Evolutionary conservation across 2,329 filamentous ascomycete species (phyloP).

Genomic region (Calonectria pteridis): DNA sequence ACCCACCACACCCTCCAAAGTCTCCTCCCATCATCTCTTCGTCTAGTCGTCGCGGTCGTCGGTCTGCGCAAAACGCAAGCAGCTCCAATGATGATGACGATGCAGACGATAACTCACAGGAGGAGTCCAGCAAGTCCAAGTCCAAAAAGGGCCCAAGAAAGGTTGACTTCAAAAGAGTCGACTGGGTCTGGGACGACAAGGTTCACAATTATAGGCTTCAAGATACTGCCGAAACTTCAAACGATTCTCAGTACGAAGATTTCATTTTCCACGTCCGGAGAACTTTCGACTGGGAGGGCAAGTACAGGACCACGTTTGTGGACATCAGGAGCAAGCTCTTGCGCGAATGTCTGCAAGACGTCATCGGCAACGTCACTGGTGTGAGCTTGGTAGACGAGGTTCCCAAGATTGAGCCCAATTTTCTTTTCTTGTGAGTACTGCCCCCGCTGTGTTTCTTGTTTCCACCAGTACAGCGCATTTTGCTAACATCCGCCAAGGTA

Average conservation of each 20-base stretch:
- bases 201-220: slow-evolving; percentile 67
- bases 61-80: not conserved
- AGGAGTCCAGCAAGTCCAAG: slow-evolving; percentile 29
- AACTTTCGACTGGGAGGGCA: slow-evolving; percentile 87
- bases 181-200: slow-evolving; percentile 65
- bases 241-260: slow-evolving; percentile 75
- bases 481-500: slow-evolving; percentile 63
- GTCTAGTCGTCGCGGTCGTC: not conserved
- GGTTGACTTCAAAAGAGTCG: slow-evolving; percentile 63
- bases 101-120: not conserved
- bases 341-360: slow-evolving; percentile 69
- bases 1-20: not conserved
- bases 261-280: slow-evolving; percentile 87
- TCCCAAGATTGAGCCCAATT: slow-evolving; percentile 78
- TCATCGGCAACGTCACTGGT: slow-evolving; percentile 56
- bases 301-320: slow-evolving; percentile 78
- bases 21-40: not conserved
- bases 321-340: slow-evolving; percentile 89
- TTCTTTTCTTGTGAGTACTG: slow-evolving; percentile 71
- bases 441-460: not conserved
- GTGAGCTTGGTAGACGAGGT: slow-evolving; percentile 85
- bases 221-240: slow-evolving; percentile 61
- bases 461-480: not conserved
- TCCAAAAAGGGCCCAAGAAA: slow-evolving; percentile 36
- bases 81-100: slow-evolving; percentile 14